phyloP scores from a whole-genome alignment of 2,329 filamentous ascomycete species.

The Alternaria sp. region DNA sequence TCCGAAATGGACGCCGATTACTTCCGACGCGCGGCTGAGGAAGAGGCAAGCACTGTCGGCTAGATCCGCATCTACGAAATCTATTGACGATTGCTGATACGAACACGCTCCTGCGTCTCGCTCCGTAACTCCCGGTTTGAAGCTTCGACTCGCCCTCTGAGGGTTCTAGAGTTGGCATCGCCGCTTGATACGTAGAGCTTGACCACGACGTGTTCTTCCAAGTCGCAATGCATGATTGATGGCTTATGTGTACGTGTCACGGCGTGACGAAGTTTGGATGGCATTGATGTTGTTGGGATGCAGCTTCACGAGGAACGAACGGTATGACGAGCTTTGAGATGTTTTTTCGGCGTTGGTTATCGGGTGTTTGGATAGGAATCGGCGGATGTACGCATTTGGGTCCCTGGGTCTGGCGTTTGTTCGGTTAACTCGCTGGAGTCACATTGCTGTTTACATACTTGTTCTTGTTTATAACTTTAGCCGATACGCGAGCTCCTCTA shows the following conservation, averaged over 20 bases:
- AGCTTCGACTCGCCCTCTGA: constrained; percentile 15
- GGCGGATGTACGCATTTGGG: not conserved
- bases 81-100: not conserved
- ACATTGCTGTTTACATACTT: not conserved
- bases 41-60: constrained; percentile 47
- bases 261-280: not conserved
- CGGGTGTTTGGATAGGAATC: not conserved
- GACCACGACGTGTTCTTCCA: not conserved
- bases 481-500: not conserved
- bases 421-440: not conserved
- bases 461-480: not conserved
- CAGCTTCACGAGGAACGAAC: not conserved
- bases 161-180: constrained; percentile 19
- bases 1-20: constrained; percentile 42
- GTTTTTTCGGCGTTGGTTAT: not conserved
- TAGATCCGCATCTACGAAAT: constrained; percentile 3
- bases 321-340: not conserved
- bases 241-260: not conserved
- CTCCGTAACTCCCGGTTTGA: constrained; percentile 10
- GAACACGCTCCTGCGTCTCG: not conserved
- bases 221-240: not conserved
- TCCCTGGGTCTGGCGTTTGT: not conserved
- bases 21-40: constrained; percentile 45
- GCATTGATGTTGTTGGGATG: not conserved
- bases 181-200: constrained; percentile 3